Base-by-base conservation (phyloP, 2,329 filamentous ascomycete species). In the Kalaharituber pfeilii region DNA sequence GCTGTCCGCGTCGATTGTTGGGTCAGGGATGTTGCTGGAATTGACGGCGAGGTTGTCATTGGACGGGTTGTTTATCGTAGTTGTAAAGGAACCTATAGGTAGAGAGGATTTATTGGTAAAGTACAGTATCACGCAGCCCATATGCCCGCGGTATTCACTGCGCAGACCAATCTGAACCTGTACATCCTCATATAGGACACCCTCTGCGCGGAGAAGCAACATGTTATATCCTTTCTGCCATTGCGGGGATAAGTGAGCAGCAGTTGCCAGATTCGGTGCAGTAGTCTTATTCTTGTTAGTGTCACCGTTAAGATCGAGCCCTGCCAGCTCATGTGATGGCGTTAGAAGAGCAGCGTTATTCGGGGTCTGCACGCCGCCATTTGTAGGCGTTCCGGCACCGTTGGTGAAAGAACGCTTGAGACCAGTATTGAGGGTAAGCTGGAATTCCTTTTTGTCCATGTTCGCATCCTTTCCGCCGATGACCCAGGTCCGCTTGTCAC, bases 391-490 rank as follows among this genome's bases (percentile, higher is more conserved):
- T 6, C 59, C 57, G 25, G 56, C 57, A 20, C 62, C 64, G 60
- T 76, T 75, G 1, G 72, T 72, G 65, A 95, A 94, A 1, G 85
- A 82, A 62, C 89, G 81, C 71, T 89, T 94, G 54, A 95, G 75
- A 11, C 84, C 84, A 9, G 81, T 81, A 57, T 82, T 82, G 68
- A 91, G 86, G 27, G 81, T 81, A 69, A 95, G 77, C 59, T 78
- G 79, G 56, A 94, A 78, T 67, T 94, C 88, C 54, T 80, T 77
- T 45, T 80, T 74, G 65, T 94, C 86, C 1, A 79, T 73, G 66
- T 95, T 95, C 55, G 88, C 89, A 66, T 93, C 87, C 70, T 94
- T 95, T 57, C 87, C 89, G 58, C 89, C 89, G n/a, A 96, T 85
- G 25, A 95, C 82, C 91, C 91, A 98, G 1, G 91, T 96, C 58